Evolutionary conservation across 345 rosid species (phyloP).

Genomic region (Conringia planisiliqua): DNA sequence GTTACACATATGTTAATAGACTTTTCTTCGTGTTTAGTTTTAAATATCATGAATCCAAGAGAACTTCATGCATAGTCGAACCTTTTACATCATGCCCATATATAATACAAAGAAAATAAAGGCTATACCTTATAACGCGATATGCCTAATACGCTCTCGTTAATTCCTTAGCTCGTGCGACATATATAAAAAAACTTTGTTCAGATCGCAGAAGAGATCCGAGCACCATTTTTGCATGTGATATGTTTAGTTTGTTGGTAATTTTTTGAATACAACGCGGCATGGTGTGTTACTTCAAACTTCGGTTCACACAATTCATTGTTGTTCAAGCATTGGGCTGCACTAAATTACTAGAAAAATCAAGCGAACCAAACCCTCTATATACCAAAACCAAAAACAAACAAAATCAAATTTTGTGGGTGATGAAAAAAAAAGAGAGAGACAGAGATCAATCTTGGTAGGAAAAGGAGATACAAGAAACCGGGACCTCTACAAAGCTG

Average conservation of each 20-base stretch:
- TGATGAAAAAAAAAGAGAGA: neutral
- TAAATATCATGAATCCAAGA: neutral
- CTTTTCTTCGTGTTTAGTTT: neutral
- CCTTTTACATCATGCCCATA: neutral
- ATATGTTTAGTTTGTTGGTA: neutral
- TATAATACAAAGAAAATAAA: neutral
- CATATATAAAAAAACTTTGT: neutral
- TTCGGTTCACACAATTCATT: neutral
- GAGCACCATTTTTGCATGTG: neutral
- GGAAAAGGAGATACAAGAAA: neutral
- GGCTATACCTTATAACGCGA: neutral
- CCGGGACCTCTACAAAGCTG: neutral
- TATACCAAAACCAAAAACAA: neutral
- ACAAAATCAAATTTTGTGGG: conserved; percentile 1
- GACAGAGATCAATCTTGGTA: neutral
- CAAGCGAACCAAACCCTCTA: neutral
- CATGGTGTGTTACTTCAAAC: neutral
- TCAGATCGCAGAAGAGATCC: neutral
- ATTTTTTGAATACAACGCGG: neutral
- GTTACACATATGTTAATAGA: neutral
- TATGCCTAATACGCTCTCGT: neutral
- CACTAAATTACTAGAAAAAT: neutral
- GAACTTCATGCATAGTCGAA: neutral
- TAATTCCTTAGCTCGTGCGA: neutral
- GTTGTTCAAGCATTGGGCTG: neutral